phyloP scores from a whole-genome alignment of 805 yeast genomes.

The Lipomyces spencermartinsiae region DNA sequence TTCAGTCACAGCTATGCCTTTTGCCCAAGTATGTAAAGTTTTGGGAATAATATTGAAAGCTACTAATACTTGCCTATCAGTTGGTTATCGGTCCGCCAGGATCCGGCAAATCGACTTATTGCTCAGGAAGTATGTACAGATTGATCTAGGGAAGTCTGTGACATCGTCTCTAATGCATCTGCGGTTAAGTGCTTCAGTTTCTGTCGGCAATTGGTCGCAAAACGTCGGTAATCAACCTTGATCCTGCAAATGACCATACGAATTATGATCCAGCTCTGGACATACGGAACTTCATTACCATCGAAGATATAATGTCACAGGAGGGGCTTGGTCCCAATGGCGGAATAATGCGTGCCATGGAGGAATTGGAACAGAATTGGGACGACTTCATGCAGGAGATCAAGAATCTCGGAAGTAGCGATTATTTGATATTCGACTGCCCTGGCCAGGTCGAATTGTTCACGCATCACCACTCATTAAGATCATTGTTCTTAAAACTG shows the following conservation, averaged over 20 bases:
- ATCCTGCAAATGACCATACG: conserved; percentile 83
- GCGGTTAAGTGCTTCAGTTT: conserved; percentile 70
- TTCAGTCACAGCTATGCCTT: conserved; percentile 27
- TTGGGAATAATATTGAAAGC: background rate
- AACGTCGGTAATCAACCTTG: conserved; percentile 82
- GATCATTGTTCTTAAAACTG: conserved; percentile 67
- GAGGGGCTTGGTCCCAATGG: conserved; percentile 85
- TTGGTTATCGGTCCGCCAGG: conserved; percentile 98
- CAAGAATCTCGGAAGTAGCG: conserved; percentile 59
- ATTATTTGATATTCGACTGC: conserved; percentile 71
- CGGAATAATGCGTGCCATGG: conserved; percentile 87
- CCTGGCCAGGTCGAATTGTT: conserved; percentile 97
- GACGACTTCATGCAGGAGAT: conserved; percentile 66
- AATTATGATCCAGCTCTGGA: conserved; percentile 79
- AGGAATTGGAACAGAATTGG: conserved; percentile 61
- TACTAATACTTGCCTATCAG: conserved; percentile 63
- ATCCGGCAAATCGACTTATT: conserved; percentile 93
- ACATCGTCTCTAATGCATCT: background rate
- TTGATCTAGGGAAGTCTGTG: background rate
- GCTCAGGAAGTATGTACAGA: conserved; percentile 63
- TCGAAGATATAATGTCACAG: conserved; percentile 80
- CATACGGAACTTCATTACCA: conserved; percentile 73
- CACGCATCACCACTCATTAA: conserved; percentile 83
- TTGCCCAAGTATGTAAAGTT: conserved; percentile 29
- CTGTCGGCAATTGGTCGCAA: conserved; percentile 92